Conservation (phyloP, 139 green algal species). For the Gonium pectorale region DNA sequence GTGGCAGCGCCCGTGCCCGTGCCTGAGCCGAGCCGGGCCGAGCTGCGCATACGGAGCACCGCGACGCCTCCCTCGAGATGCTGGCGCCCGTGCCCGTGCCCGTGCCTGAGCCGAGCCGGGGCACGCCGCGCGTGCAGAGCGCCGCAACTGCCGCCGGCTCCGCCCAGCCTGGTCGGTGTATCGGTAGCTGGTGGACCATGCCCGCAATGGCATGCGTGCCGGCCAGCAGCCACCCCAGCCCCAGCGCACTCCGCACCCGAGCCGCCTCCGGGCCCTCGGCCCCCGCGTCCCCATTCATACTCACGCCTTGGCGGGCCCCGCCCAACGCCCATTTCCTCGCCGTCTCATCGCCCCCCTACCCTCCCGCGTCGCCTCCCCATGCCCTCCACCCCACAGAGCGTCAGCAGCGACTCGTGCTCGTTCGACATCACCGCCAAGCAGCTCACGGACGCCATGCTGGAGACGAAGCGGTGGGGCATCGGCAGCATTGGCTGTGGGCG, state of each 20-base stretch:
- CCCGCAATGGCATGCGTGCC: no score
- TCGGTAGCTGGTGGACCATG: no score
- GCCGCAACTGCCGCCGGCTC: no score
- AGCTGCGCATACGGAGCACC: no score
- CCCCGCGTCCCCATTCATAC: neutral
- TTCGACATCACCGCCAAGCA: slow-evolving; percentile 84
- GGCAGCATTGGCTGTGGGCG: no score
- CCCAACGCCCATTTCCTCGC: neutral
- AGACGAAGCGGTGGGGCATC: slow-evolving; percentile 36
- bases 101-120: no score
- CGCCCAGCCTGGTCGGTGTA: no score
- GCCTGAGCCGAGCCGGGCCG: no score
- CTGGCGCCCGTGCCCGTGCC: no score
- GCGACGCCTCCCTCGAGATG: no score
- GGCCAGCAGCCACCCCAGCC: neutral
- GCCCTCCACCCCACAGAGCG: slow-evolving; percentile 16
- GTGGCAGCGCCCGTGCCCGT: no score
- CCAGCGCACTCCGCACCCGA: neutral
- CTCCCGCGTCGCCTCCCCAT: neutral
- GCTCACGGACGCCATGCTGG: slow-evolving; percentile 68
- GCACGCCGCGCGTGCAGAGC: no score
- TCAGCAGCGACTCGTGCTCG: slow-evolving; percentile 87
- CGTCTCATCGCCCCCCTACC: neutral
- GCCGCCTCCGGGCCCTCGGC: neutral
- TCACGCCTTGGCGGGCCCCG: neutral